These are phyloP conservation scores for Neonectria hederae DNA, from an alignment of 2,329 filamentous ascomycete species.

Conservation along the genomic window DNA sequence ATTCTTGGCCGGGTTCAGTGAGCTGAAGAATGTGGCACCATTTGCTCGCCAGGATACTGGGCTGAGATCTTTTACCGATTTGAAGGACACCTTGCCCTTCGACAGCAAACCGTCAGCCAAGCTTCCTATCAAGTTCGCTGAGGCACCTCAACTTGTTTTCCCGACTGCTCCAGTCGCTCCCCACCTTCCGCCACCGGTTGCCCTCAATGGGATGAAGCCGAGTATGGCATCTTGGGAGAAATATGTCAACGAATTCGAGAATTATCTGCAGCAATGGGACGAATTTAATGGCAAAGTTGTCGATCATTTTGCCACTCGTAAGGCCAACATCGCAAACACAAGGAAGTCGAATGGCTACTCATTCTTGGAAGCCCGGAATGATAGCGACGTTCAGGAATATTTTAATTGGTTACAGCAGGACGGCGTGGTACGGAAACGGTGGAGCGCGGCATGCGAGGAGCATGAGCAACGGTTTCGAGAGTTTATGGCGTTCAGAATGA, in stretches of 20 bases:
- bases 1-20: slow-evolving; percentile 62
- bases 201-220: slow-evolving; percentile 55
- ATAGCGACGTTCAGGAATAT: slow-evolving; percentile 66
- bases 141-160: slow-evolving; percentile 52
- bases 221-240: slow-evolving; percentile 56
- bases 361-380: slow-evolving; percentile 56
- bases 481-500: slow-evolving; percentile 61
- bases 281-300: slow-evolving; percentile 63
- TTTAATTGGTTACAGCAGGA: slow-evolving; percentile 70
- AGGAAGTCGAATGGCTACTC: slow-evolving; percentile 54
- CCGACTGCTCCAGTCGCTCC: slow-evolving; percentile 62
- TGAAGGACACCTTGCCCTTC: slow-evolving; percentile 67
- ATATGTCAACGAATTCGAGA: slow-evolving; percentile 63
- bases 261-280: slow-evolving; percentile 62
- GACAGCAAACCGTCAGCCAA: slow-evolving; percentile 59
- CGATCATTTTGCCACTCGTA: slow-evolving; percentile 64
- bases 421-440: slow-evolving; percentile 67
- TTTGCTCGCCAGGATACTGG: slow-evolving; percentile 59
- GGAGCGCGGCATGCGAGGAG: slow-evolving; percentile 66
- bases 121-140: slow-evolving; percentile 49
- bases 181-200: slow-evolving; percentile 54
- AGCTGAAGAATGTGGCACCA: slow-evolving; percentile 66
- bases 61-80: slow-evolving; percentile 63
- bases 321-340: slow-evolving; percentile 52
- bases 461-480: slow-evolving; percentile 69